phyloP scores from a whole-genome alignment of 1,139 yeast species.

The Geotrichum australiense region DNA sequence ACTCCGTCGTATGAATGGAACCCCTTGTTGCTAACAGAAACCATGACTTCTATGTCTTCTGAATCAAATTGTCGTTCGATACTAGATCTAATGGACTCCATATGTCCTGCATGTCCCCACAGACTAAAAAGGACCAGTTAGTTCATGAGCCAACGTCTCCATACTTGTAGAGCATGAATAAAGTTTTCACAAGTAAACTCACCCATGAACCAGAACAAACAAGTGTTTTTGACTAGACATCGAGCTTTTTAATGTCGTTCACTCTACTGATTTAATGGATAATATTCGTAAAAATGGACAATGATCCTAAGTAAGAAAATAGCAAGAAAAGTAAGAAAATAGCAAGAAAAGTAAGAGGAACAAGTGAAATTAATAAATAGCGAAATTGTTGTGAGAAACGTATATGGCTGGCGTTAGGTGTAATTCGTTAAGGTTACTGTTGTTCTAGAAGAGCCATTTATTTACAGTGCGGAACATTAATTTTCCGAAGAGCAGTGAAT shows the following conservation, averaged over 20 bases:
- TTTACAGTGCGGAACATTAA: too few species aligned
- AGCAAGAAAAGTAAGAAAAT: not conserved
- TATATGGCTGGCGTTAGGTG: too few species aligned
- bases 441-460: too few species aligned
- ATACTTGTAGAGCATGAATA: slow-evolving; percentile 5
- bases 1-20: slow-evolving; percentile 86
- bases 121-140: slow-evolving; percentile 34
- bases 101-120: slow-evolving; percentile 78
- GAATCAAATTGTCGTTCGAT: slow-evolving; percentile 38
- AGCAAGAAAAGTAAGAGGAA: not conserved
- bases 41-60: slow-evolving; percentile 44
- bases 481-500: too few species aligned
- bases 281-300: not conserved
- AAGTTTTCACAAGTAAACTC: slow-evolving; percentile 22
- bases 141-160: not conserved
- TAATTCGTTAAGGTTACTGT: too few species aligned
- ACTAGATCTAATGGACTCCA: slow-evolving; percentile 52
- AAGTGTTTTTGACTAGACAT: slow-evolving; percentile 40
- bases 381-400: too few species aligned
- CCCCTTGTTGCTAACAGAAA: slow-evolving; percentile 64
- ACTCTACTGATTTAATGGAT: not conserved
- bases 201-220: slow-evolving; percentile 76
- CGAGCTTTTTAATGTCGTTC: not conserved
- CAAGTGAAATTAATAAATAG: not conserved
- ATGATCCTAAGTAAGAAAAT: not conserved